A percentile compares a stretch with the other conserved stretches of the same genome.
Evolutionary conservation across 1,139 yeast species (phyloP).

Genomic region (Casaregolazyma suthepensis): DNA sequence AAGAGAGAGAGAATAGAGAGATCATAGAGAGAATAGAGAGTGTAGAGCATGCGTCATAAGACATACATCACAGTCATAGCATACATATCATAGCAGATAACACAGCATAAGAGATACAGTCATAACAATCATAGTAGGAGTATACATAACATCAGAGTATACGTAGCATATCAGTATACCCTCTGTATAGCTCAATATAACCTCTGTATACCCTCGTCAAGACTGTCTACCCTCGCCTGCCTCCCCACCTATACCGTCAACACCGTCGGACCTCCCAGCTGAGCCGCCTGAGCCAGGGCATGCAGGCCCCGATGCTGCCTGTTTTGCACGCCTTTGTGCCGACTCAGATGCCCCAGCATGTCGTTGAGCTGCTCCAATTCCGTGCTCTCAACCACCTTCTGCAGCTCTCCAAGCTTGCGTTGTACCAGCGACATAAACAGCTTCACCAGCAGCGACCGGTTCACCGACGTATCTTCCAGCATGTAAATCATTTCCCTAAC

Average conservation of each 20-base stretch:
- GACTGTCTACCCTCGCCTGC: too few relatives aligned
- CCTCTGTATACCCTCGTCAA: too few relatives aligned
- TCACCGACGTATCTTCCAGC: constrained; percentile 25
- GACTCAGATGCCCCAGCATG: not conserved
- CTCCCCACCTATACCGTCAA: not conserved
- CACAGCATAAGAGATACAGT: too few relatives aligned
- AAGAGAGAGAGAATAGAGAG: too few relatives aligned
- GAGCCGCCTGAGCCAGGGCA: not conserved
- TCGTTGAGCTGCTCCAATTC: constrained; percentile 1
- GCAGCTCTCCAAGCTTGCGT: constrained; percentile 13
- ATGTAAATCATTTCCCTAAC: constrained; percentile 18
- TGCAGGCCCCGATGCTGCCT: not conserved
- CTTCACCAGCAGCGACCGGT: constrained; percentile 26
- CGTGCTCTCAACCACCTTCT: not conserved
- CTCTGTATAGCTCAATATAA: too few relatives aligned
- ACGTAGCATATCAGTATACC: too few relatives aligned
- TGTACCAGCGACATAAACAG: constrained; percentile 22
- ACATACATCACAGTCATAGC: too few relatives aligned
- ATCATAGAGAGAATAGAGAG: too few relatives aligned
- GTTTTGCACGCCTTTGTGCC: not conserved
- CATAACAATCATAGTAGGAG: too few relatives aligned
- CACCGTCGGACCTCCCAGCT: not conserved
- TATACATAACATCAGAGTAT: too few relatives aligned
- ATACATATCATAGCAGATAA: too few relatives aligned
- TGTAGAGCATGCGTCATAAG: too few relatives aligned